Base-by-base conservation (phyloP, 2,329 filamentous ascomycete species). In the Colletotrichum lentis region DNA sequence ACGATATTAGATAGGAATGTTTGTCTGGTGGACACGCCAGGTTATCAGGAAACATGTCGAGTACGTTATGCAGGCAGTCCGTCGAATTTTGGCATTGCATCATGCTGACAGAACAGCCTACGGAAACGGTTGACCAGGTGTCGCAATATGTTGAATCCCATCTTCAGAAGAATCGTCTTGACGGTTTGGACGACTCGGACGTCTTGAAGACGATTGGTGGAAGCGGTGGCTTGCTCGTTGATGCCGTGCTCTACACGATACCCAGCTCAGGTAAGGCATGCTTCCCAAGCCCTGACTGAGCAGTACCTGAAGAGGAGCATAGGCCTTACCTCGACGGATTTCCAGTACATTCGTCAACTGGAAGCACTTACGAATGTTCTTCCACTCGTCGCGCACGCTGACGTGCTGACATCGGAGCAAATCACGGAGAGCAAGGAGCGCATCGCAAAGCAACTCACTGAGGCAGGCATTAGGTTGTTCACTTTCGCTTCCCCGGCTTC, bases 11-110 rank as follows among this genome's bases (percentile, higher is more conserved):
- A 98, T 76, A 88, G 95, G 37, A 99, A 99, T 75, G 80, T 99
- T 5, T 97, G 93, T 77, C 97, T 99, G 76, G 89, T 97, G 66
- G 95, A 98, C 79, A 95, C 92, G 2, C 88, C 91, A 12, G 89
- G 90, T 14, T 88, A 87, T 77, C 80, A 83, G 47, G 80, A 76
- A 71, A 84, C 83, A 53, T 82, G 81, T 53, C 86, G 85, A 44
- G 84, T 88, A 78, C 69, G 85, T 77, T 54, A 31, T 49, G 12
- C 27, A 31, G 50, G 12, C 24, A 37, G 49, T 49, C 49, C 14
- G 75, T n/a, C n/a, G 18, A 14, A 8, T 14, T 4, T n/a, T 43
- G n/a, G 22, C 24, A 16, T 20, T n/a, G 12, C 24, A 35, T 37
- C 50, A 52, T 24, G 64, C 64, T 64, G 24, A 70, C 53, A 56